These are phyloP conservation scores for Epichloe glyceriae DNA, from an alignment of 2,329 filamentous ascomycete genomes.

Conservation along the genomic window DNA sequence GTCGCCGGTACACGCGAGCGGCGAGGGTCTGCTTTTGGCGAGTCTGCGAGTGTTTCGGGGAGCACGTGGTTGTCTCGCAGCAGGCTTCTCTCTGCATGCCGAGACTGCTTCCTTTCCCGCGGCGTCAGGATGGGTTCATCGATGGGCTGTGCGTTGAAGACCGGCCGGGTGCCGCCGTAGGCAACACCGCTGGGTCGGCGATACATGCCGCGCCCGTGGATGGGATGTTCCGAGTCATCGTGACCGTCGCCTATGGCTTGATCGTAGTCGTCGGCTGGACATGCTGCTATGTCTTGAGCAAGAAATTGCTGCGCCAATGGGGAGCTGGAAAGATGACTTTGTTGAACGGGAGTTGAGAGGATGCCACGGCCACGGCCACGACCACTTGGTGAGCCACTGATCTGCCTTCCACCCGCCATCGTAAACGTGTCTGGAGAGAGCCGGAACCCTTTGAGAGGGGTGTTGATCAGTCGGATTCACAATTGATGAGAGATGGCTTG, in stretches of 20 bases:
- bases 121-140: slow-evolving; percentile 38
- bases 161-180: slow-evolving; percentile 56
- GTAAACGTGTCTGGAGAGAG: background rate
- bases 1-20: slow-evolving; percentile 28
- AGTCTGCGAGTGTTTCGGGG: slow-evolving; percentile 38
- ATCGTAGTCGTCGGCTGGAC: slow-evolving; percentile 40
- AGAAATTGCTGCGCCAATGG: slow-evolving; percentile 54
- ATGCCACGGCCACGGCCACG: slow-evolving; percentile 4
- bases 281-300: slow-evolving; percentile 53
- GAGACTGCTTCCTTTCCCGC: slow-evolving; percentile 42
- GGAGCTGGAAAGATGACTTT: slow-evolving; percentile 40
- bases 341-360: slow-evolving; percentile 3
- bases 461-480: background rate
- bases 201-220: slow-evolving; percentile 43
- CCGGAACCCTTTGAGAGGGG: background rate
- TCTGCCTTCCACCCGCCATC: slow-evolving; percentile 4
- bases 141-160: slow-evolving; percentile 45
- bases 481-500: background rate
- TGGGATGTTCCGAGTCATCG: slow-evolving; percentile 23
- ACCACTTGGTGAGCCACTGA: slow-evolving; percentile 3
- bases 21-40: slow-evolving; percentile 21
- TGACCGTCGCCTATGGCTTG: slow-evolving; percentile 19
- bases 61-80: slow-evolving; percentile 52
- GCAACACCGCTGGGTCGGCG: slow-evolving; percentile 66
- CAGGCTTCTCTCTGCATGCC: slow-evolving; percentile 46